Evolutionary conservation across 768 basidiomycete genomes (phyloP).

Genomic region (Suillus americanus): DNA sequence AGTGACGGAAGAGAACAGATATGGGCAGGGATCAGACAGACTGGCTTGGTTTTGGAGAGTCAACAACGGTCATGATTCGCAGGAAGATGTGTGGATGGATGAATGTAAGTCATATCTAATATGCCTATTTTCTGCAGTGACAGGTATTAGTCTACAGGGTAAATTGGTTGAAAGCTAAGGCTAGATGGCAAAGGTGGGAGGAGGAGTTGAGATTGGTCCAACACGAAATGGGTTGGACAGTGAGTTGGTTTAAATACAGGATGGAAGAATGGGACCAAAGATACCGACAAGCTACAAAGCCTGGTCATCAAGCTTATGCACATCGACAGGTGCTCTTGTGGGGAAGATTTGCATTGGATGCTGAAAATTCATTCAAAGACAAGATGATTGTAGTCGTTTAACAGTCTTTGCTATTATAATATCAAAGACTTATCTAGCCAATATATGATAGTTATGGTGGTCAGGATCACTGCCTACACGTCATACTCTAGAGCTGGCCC

Average conservation of each 20-base stretch:
- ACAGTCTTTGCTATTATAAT: not conserved
- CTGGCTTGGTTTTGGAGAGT: conserved; percentile 8
- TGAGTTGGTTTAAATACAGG: conserved; percentile 8
- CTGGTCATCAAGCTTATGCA: conserved; percentile 2
- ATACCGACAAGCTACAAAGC: not conserved
- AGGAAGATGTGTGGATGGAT: not conserved
- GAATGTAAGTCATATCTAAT: conserved; percentile 2
- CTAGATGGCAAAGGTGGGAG: conserved; percentile 18
- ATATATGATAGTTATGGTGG: no score
- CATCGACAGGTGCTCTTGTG: not conserved
- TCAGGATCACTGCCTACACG: no score
- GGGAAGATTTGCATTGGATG: not conserved
- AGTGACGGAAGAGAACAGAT: conserved; percentile 10
- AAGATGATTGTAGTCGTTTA: not conserved
- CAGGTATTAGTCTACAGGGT: conserved; percentile 8
- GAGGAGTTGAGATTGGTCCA: conserved; percentile 17
- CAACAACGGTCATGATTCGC: not conserved
- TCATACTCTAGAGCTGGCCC: no score
- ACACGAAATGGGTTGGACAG: conserved; percentile 14
- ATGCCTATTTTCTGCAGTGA: not conserved
- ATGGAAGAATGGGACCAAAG: not conserved
- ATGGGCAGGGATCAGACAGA: conserved; percentile 9
- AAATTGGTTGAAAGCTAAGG: conserved; percentile 16
- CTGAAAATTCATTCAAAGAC: not conserved
- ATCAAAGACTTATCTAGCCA: no score